Evolutionary conservation across 176 grass and related monocot genomes (phyloP).

Genomic region (Oryza punctata): DNA sequence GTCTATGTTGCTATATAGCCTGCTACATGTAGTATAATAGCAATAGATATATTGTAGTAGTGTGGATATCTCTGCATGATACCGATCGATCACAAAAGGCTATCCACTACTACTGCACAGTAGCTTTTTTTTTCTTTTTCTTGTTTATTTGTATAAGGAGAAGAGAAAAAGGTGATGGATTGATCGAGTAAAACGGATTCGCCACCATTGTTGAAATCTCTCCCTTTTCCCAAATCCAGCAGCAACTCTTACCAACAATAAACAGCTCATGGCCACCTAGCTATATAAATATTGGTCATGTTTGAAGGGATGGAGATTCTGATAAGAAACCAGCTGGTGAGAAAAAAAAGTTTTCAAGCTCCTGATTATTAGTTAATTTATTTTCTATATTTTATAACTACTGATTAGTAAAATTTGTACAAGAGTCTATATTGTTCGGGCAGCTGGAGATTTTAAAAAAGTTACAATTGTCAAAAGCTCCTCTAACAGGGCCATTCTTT

Average conservation of each 20-base stretch:
- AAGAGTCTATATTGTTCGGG: no score
- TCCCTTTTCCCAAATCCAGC: not conserved
- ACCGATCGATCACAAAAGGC: not conserved
- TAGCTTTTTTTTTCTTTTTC: not conserved
- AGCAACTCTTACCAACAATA: not conserved
- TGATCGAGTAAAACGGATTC: not conserved
- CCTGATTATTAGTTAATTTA: no score
- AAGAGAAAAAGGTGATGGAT: not conserved
- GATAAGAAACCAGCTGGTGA: no score
- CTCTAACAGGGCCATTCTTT: no score
- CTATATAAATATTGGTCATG: no score
- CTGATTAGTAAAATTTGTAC: no score
- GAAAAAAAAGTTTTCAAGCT: no score
- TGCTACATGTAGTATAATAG: not conserved
- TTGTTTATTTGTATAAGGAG: not conserved
- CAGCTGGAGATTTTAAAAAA: no score
- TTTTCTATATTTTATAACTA: no score
- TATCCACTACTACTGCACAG: not conserved
- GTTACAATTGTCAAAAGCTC: no score
- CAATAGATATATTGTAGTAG: not conserved
- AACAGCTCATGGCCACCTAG: no score
- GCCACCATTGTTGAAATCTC: not conserved
- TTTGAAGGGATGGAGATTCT: no score
- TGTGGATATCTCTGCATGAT: not conserved
- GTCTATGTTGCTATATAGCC: not conserved